Base-by-base conservation (phyloP, 257 asterid species). In the Knoxia roxburghii region DNA sequence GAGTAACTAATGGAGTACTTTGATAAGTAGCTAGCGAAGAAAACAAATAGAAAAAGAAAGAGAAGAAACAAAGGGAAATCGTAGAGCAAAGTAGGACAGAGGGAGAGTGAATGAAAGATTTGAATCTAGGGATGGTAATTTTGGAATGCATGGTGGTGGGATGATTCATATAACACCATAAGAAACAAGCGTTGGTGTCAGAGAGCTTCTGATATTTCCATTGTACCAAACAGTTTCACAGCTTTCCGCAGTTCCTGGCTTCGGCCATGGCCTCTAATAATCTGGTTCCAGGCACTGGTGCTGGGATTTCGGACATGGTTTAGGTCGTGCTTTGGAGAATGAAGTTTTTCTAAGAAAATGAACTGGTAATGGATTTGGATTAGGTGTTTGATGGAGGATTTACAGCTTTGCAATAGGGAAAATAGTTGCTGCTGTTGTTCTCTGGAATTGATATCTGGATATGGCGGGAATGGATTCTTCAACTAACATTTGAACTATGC, bases 261-360 rank as follows among this genome's bases (percentile, higher is more conserved):
- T 29, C 55, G 48, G 21, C 79, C 76, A 72, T 77, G 69, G 1
- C 87, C 83, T 63, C 85, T 74, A 40, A 91, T 87, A 45, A 91
- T 77, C 65, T 91, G 98, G 74, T 91, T 91, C 85, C 90, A 89
- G 60, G 81, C 79, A 10, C 73, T 59, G 43, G 88, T 77, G 59
- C 86, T 82, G 23, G 95, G 95, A 23, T 69, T 58, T 30, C 72
- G 73, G 71, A 86, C 79, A 39, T 68, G 84, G 72, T 75, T 70
- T 72, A 91, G 89, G 82, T 85, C 61, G 65, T 77, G 80, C 65
- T 41, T 76, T 46, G 89, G 54, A 89, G 85, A 69, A 89, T 79
- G 87, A 79, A 91, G 65, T 68, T 84, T 74, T 82, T 91, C n/a
- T 72, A 80, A 21, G 76, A 20, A n/a, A 81, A 78, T 29, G 91